Evolutionary conservation across 257 asterid genomes (phyloP), one percentile per base, ranked within the genome.

Genomic region (Scutellaria galericulata): DNA sequence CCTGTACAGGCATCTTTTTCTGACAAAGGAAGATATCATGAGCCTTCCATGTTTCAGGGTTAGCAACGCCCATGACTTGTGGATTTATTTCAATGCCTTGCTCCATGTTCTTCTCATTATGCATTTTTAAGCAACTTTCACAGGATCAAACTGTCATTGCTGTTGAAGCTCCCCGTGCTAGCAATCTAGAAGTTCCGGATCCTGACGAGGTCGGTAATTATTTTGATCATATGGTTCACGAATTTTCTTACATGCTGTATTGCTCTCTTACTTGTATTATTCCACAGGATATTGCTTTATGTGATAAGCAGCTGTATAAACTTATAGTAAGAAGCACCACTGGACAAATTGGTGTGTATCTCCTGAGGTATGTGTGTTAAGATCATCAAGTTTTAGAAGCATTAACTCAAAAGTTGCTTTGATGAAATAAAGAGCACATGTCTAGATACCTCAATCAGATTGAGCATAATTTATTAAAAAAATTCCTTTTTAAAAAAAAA

Each of bases 141-240:
- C 89, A 92, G 98, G 74, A 86, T 77, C 82, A 83, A 76, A 85
- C 88, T 69, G 81, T 84, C 22, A 82, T 92, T 52, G 89, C 88
- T 41, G 39, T 92, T 57, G 81, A 92, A 84, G 92, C 98, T 77
- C 96, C 98, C 15, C 88, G 77, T 77, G 96, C 94, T 42, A 92
- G 94, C 83, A 62, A 73, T 53, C 42, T 88, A 48, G 89, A 80
- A 86, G 96, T 92, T 60, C 96, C 94, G 24, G 95, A 88, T 78
- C 98, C 98, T 45, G 86, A 87, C 74, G 92, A 81, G 82, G 98
- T 88, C 44, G 62, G 87, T 83, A 40, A 10, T 73, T 61, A 56
- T 58, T 58, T 59, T 51, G 59, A 40, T 31, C 13, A n/a, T 2
- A 20, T 31, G 40, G 15, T 22, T 54, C 47, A 45, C 53, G 39